Conservation (phyloP, 345 rosid genomes). For the Nephelium lappaceum region DNA sequence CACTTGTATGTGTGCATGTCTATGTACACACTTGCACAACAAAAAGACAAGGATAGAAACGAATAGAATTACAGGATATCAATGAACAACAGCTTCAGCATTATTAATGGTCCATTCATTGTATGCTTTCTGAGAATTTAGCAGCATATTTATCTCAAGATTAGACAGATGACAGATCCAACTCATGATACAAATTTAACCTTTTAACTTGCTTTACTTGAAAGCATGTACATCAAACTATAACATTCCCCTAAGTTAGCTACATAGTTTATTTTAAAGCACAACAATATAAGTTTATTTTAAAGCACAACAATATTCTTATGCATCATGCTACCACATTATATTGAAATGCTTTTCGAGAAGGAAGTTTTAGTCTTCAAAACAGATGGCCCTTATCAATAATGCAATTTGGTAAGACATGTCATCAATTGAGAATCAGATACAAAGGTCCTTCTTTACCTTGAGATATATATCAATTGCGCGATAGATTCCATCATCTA, state of each 20-base stretch:
- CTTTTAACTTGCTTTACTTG: not conserved
- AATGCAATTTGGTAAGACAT: not conserved
- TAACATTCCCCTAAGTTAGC: not conserved
- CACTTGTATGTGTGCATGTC: not conserved
- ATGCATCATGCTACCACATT: not conserved
- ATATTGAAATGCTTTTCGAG: not conserved
- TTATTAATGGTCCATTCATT: not conserved
- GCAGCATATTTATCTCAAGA: not conserved
- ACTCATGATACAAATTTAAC: not conserved
- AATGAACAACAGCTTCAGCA: not conserved
- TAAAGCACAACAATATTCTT: not conserved
- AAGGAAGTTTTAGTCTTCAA: not conserved
- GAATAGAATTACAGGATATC: not conserved
- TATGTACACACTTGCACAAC: not conserved
- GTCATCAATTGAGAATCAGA: slow-evolving; percentile 10
- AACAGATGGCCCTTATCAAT: not conserved
- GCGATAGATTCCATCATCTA: slow-evolving; percentile 88
- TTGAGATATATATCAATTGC: slow-evolving; percentile 86
- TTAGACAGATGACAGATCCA: not conserved
- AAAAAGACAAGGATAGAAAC: not conserved
- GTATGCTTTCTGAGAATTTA: not conserved
- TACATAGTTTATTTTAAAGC: not conserved
- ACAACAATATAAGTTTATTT: too few relatives aligned
- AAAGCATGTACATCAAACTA: not conserved
- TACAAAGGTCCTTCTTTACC: slow-evolving; percentile 42